Evolutionary conservation across 345 rosid genomes (phyloP), one percentile per base, ranked within the genome.

Genomic region (Erysimum cheiranthoides): DNA sequence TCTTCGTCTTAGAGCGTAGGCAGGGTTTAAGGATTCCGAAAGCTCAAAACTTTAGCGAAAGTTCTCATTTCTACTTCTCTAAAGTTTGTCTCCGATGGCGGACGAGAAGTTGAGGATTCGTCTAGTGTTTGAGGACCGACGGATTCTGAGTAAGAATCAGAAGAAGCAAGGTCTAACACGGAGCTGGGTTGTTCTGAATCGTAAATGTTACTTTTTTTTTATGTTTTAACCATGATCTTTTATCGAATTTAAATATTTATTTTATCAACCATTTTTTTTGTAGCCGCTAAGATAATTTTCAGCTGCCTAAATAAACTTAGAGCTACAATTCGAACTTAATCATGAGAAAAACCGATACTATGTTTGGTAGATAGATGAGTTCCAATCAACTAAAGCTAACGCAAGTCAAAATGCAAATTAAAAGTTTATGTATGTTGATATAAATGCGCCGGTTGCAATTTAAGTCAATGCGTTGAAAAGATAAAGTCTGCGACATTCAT

Each of bases 111-210:
- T 84, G 71, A 86, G 99, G 88, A 68, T 95, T 46, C 96, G 98
- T 21, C 10, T 90, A 57, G 80, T 75, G 56, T 85, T 93, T 72
- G 89, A 87, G 66, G 81, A 84, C 45, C 78, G 70, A 39, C 38
- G 68, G 75, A 67, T 83, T 75, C 82, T 87, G 43, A 84, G 87
- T 81, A 86, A 82, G 83, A 45, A 69, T 5, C 96, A 79, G 85
- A 84, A 81, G 84, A 82, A 77, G 40, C 79, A 85, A 73, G 92
- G 91, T 31, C 75, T 93, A 49, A 80, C 59, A 65, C 87, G 86
- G 49, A 82, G 92, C 87, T 96, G 98, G 99, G 49, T 93, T 70
- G 84, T 90, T 80, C 83, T 91, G 50, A 83, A 93, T 82, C 93
- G 90, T 70, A 85, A 85, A 47, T 51, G 70, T 60, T 90, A 75